phyloP scores from a whole-genome alignment of 2,329 filamentous ascomycete species.

The Fusarium beomiforme region DNA sequence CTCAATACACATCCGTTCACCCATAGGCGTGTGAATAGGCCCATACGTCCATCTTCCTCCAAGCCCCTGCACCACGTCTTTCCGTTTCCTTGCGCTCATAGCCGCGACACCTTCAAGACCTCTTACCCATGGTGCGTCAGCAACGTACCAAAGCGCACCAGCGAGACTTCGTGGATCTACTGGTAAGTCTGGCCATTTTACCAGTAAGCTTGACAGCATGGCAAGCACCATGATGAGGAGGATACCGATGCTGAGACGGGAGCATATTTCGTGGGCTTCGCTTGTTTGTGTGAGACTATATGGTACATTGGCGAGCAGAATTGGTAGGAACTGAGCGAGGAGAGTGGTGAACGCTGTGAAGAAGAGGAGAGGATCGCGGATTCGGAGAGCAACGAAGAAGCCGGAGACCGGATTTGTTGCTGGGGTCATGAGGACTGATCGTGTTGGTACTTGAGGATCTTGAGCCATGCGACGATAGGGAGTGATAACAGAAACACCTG shows the following conservation, averaged over 20 bases:
- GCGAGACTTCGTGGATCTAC: constrained; percentile 58
- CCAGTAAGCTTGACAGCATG: constrained; percentile 51
- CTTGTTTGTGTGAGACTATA: constrained; percentile 54
- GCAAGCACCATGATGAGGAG: constrained; percentile 55
- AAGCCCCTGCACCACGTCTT: constrained; percentile 19
- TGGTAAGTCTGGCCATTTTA: constrained; percentile 55
- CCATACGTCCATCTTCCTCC: constrained; percentile 34
- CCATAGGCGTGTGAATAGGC: constrained; percentile 22
- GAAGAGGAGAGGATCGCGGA: constrained; percentile 53
- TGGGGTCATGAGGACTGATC: constrained; percentile 53
- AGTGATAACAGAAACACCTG: constrained; percentile 53
- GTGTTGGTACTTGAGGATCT: constrained; percentile 45
- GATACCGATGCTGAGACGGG: constrained; percentile 51
- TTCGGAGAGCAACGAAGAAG: constrained; percentile 38
- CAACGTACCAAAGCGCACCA: constrained; percentile 55
- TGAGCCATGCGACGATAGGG: constrained; percentile 54
- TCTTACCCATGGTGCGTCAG: constrained; percentile 31
- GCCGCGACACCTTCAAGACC: constrained; percentile 29
- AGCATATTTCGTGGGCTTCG: constrained; percentile 52
- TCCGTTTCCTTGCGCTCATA: constrained; percentile 22
- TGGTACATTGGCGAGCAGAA: constrained; percentile 59
- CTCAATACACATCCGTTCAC: constrained; percentile 32
- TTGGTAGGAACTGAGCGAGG: constrained; percentile 58
- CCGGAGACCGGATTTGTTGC: constrained; percentile 58
- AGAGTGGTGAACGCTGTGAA: constrained; percentile 54